phyloP scores from a whole-genome alignment of 495 filamentous ascomycete genomes.

The Aspergillus incahuasiensis region DNA sequence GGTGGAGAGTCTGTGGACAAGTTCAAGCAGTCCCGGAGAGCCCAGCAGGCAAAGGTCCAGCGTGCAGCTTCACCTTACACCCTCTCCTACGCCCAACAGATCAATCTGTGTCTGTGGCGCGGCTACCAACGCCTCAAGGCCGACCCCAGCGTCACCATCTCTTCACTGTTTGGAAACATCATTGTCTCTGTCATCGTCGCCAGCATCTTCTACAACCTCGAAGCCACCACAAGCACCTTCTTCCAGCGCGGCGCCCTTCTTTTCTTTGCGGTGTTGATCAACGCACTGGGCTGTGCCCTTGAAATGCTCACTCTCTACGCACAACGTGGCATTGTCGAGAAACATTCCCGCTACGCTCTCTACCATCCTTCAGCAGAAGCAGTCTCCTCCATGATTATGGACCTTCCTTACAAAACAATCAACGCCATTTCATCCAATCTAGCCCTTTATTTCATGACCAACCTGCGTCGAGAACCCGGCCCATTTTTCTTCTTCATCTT shows the following conservation, averaged over 20 bases:
- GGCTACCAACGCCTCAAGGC: conserved; percentile 58
- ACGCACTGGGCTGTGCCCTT: conserved; percentile 3
- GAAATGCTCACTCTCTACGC: conserved; percentile 58
- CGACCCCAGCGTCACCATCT: conserved; percentile 70
- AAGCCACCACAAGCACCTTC: conserved; percentile 61
- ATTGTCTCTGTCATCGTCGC: conserved; percentile 80
- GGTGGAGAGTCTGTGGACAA: no score
- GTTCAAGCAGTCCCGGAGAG: conserved; percentile 37
- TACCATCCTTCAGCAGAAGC: conserved; percentile 64
- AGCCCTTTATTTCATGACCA: conserved; percentile 59
- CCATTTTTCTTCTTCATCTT: conserved; percentile 61
- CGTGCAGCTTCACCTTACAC: conserved; percentile 45
- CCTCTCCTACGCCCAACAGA: conserved; percentile 39
- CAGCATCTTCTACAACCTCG: conserved; percentile 80
- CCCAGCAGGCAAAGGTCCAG: conserved; percentile 39
- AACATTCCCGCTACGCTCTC: conserved; percentile 61
- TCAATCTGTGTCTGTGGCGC: conserved; percentile 48
- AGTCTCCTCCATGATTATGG: conserved; percentile 54
- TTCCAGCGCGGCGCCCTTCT: conserved; percentile 78
- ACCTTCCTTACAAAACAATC: conserved; percentile 55
- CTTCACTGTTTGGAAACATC: conserved; percentile 69
- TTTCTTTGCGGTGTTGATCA: conserved; percentile 66
- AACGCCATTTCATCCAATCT: conserved; percentile 52
- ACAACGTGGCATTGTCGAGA: conserved; percentile 64
- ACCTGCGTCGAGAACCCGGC: conserved; percentile 41